These are phyloP conservation scores for Cylindrotheca closterium DNA, from an alignment of 108 stramenopile species.

Conservation along the genomic window DNA sequence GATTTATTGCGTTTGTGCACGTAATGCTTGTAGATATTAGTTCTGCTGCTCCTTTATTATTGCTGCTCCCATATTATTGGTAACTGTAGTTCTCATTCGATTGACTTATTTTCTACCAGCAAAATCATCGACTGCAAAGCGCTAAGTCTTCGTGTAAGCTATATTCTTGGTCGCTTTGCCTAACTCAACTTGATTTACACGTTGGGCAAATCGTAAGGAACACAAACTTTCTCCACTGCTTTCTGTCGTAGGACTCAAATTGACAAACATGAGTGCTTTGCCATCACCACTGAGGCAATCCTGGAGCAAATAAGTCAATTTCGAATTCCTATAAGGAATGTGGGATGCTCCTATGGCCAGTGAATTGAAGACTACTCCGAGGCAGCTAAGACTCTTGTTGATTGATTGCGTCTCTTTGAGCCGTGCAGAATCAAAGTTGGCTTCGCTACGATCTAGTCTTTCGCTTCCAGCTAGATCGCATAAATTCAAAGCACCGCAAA, in stretches of 20 bases:
- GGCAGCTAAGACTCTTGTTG: constrained; percentile 97
- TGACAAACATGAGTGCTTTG: constrained; percentile 96
- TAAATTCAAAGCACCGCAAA: constrained; percentile 94
- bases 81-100: too few relatives aligned
- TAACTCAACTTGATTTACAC: constrained; percentile 78
- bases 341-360: constrained; percentile 87
- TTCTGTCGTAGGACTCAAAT: constrained; percentile 84
- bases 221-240: constrained; percentile 87
- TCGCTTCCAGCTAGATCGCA: constrained; percentile 99
- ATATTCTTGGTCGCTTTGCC: constrained; percentile 83
- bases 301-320: constrained; percentile 93
- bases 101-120: too few relatives aligned
- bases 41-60: too few relatives aligned
- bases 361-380: constrained; percentile 97
- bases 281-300: constrained; percentile 94
- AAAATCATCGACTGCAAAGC: too few relatives aligned
- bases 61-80: too few relatives aligned
- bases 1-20: too few relatives aligned
- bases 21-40: too few relatives aligned
- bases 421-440: constrained; percentile 72
- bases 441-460: constrained; percentile 93
- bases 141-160: constrained; percentile 50
- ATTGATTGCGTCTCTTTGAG: constrained; percentile 96
- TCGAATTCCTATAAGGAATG: constrained; percentile 93
- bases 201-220: constrained; percentile 91